Base-by-base conservation (phyloP, 2,329 filamentous ascomycete genomes). In the Eurotiales sp. region DNA sequence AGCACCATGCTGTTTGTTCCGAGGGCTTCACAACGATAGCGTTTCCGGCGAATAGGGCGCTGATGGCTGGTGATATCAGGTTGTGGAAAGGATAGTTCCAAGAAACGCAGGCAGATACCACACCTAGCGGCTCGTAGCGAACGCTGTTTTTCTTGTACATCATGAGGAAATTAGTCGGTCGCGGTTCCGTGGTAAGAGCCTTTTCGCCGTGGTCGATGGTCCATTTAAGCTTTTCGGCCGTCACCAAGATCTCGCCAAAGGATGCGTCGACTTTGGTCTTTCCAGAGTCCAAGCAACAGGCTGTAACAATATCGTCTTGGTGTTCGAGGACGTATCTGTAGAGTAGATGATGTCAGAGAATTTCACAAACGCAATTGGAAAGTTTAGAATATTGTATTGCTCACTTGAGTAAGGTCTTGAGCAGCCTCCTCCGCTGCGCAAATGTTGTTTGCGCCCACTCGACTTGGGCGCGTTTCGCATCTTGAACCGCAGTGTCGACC, bases 61-160 rank as follows among this genome's bases (percentile, higher is more conserved):
- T 91, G 65, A 97, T 95, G 58, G 96, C 81, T 12, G 92, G 93
- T 0, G 88, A 90, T 42, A 97, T 82, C 56, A 97, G 78, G 71
- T 99, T 99, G 74, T 99, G 93, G 71, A 97, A 95, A 40, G 89
- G 85, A 67, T 90, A 97, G 75, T 99, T 99, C 93, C 93, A 99
- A 65, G 88, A 93, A 39, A 99, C 90, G 47, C 92, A 86, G 15
- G 93, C 92, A 10, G 90, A 86, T 5, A 99, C 88, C 30, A 99
- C 90, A 14, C 93, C 93, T 17, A 97, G 76, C 12, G 93, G 92
- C 71, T 99, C 91, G 70, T 95, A 99, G 45, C 81, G 76, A 23
- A 99, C 90, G 56, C 85, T 86, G 65, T 96, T 96, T 67, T 82
- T 84, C 79, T 99, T 99, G 73, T 97, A 96, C 72, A 85, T 82